Conservation (phyloP, 2,329 filamentous ascomycete species). For the Albifimbria verrucaria region DNA sequence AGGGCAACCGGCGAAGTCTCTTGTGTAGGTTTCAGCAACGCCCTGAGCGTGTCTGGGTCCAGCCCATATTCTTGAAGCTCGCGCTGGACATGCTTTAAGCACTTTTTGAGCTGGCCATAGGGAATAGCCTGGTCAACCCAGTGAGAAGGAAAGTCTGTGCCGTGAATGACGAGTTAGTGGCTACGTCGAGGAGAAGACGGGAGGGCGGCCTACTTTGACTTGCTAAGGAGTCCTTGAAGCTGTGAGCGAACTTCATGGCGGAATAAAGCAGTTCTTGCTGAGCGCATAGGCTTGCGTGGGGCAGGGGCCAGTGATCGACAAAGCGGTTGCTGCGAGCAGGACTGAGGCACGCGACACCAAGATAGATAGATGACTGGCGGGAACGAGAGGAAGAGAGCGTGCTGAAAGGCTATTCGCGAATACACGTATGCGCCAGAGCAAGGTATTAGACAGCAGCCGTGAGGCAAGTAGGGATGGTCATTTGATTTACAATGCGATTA, state of each 20-base stretch:
- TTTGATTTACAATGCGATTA: too few species aligned
- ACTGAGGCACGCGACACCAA: too few species aligned
- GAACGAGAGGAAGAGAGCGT: too few species aligned
- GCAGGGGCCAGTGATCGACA: too few species aligned
- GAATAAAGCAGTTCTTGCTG: slow-evolving; percentile 1
- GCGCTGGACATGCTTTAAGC: slow-evolving; percentile 73
- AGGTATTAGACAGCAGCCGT: too few species aligned
- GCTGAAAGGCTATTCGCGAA: too few species aligned
- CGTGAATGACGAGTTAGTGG: neutral
- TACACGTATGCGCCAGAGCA: too few species aligned
- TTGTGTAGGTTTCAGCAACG: slow-evolving; percentile 53
- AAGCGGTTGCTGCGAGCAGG: too few species aligned
- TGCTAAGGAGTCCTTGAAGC: slow-evolving; percentile 67
- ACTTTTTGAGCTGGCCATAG: slow-evolving; percentile 84
- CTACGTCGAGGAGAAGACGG: neutral
- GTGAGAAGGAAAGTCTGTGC: slow-evolving; percentile 64
- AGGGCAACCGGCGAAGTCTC: slow-evolving; percentile 43
- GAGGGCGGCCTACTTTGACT: slow-evolving; percentile 45
- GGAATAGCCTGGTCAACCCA: slow-evolving; percentile 75
- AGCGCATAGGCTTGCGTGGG: slow-evolving; percentile 13
- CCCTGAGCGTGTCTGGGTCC: slow-evolving; percentile 65
- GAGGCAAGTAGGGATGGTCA: too few species aligned
- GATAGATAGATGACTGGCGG: too few species aligned
- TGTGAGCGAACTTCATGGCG: slow-evolving; percentile 81
- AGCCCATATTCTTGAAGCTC: slow-evolving; percentile 72